Evolutionary conservation across 345 rosid species (phyloP), one percentile per base, ranked within the genome.

Genomic region (Conringia planisiliqua): DNA sequence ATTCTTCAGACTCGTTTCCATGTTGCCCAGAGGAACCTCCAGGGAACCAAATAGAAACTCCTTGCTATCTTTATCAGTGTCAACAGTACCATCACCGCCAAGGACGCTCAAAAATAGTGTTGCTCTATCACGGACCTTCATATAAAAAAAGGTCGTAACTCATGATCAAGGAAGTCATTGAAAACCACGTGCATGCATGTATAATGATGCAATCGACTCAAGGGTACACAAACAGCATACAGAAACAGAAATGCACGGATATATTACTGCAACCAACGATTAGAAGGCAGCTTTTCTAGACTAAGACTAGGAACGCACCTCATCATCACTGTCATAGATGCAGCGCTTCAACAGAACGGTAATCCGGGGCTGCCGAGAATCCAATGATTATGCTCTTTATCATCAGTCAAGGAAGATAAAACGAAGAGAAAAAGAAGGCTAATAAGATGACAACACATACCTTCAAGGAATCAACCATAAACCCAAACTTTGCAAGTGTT

Each of bases 81-180:
- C 89, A 73, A 80, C 82, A 70, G 83, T 61, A 75, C 80, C 92
- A 72, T 90, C 90, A 56, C 83, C 86, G 47, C 89, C 92, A 82
- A 95, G 86, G 43, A 88, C 86, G 72, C 87, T 90, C 65, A 95
- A 81, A 85, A 86, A 95, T 35, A 95, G 86, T 39, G 99, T 95
- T 68, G 99, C 97, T 78, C 99, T 86, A 78, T 95, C 99, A 76
- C 97, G 97, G 68, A 95, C 97, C 99, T 95, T 83, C 32, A 76
- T 24, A 78, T 40, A 66, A 51, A 61, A 72, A 58, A 26, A 66
- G 29, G 52, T n/a, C 1, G 48, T 26, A 29, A 67, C 20, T 47
- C 43, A 38, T 40, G 51, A 57, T 48, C 60, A 63, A 27, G n/a
- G 32, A 64, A 63, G 52, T 38, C 55, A 63, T 47, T 26, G 29